Base-by-base conservation (phyloP, 495 filamentous ascomycete species). In the Penicillium psychrofluorescens region DNA sequence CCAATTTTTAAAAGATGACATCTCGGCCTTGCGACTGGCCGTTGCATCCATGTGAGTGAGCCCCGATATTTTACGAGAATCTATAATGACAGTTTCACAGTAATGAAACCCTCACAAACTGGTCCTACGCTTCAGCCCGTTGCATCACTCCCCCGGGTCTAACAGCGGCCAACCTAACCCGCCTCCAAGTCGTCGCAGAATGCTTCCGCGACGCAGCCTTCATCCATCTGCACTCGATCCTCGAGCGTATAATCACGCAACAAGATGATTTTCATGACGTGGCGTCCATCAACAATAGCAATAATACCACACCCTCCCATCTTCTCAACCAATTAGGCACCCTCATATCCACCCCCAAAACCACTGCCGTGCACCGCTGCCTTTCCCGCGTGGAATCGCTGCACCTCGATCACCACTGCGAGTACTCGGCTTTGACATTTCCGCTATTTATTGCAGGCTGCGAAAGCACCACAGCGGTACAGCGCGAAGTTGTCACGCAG, bases 341-440 rank as follows among this genome's bases (percentile, higher is more conserved):
- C 12, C 51, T 55, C 29, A 58, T 70, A 8, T 61, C 59, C 1
- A 43, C 51, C 6, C 51, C 67, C 0, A 70, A 67, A 48, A 35
- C 46, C 0, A 47, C 44, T 13, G 67, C 66, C 13, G 41, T 70
- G 2, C 51, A 51, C 10, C 46, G 53, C 13, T 63, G 64, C 28
- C 53, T 72, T 7, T 15, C 43, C 8, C 53, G 63, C 9, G 47
- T 72, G 1, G 43, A 51, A 33, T 45, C 52, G 0, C 55, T 58
- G 7, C 56, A 62, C 1, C 55, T 70, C 2, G 62, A 67, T 38
- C 53, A 54, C n/a, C 58, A 67, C 34, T 65, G 61, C 51, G 68
- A 72, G 36, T 70, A 61, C 38, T 72, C 68, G 0, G 68, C 67
- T 2, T 60, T 72, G 4, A 69, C 67, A 4, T 72, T 70, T 40